Base-by-base conservation (phyloP, 805 yeast genomes). In the Candida sonorensis region DNA sequence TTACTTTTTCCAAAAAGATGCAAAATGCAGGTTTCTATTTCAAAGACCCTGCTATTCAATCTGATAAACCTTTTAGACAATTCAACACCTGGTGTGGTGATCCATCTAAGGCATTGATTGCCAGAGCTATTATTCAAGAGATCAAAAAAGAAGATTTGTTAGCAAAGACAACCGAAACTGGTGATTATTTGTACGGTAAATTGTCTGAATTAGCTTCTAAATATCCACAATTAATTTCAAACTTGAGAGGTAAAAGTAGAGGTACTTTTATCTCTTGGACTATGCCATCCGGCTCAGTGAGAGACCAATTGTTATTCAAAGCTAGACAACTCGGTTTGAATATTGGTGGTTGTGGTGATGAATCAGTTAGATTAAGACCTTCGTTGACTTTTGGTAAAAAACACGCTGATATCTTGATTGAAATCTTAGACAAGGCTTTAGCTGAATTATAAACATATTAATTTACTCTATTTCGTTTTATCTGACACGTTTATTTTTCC, bases 41-140 rank as follows among this genome's bases (percentile, higher is more conserved):
- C 66, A 66, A 66, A 40, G 76, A 77, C 55, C 69, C 70, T 10
- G 64, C 64, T 12, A 66, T 77, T 49, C 69, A 72, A 40, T 82
- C 83, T 30, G 67, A 67, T 42, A 65, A 65, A 45, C 70, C 83
- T 17, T 78, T 72, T 59, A 68, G 84, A 60, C 84, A 77, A 51
- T 78, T 78, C 63, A 78, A 78, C 67, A 78, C 85, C 38, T 78
- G 85, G 85, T 77, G 83, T 56, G 85, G 84, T 45, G 84, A 78
- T 53, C 81, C 84, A 40, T 70, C 82, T 11, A 74, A 73, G 59
- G 78, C 79, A 53, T 60, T 77, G 33, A 64, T 77, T 46, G 82
- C 83, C 24, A 69, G 69, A 43, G 61, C 77, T 37, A 77, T 77
- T 42, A 69, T 69, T 42, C 64, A 72, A 47, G 80, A 77, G 43